A percentile compares a stretch with the other conserved stretches of the same genome.
Evolutionary conservation across 352 stramenopile genomes (phyloP).

Genomic region (Phytophthora pini): DNA sequence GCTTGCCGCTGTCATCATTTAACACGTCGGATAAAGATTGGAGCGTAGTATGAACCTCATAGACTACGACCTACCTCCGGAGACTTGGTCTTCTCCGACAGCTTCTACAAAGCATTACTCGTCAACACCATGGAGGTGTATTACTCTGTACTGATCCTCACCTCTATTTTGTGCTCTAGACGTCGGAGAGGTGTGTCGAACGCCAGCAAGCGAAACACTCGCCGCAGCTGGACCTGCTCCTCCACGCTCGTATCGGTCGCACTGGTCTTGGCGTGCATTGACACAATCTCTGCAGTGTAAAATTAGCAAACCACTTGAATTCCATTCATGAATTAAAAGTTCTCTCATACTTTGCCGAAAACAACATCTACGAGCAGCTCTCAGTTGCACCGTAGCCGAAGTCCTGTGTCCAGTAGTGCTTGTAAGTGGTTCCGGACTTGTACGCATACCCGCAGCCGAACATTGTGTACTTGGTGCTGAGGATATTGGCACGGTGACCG

Average conservation of each 20-base stretch:
- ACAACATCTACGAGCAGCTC: not conserved
- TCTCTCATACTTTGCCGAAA: not conserved
- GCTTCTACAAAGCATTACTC: conserved; percentile 34
- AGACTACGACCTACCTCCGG: conserved; percentile 14
- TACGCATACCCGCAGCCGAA: conserved; percentile 39
- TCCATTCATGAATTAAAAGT: not conserved
- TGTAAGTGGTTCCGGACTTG: conserved; percentile 27
- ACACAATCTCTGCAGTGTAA: not conserved
- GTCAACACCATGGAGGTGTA: not conserved
- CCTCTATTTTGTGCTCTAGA: conserved; percentile 70
- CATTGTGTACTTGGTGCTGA: conserved; percentile 35
- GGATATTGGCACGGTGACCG: conserved; percentile 32
- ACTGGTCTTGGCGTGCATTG: conserved; percentile 34
- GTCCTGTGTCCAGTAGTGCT: conserved; percentile 60
- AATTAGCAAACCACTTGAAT: not conserved
- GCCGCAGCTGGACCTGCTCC: conserved; percentile 77
- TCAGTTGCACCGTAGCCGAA: conserved; percentile 31
- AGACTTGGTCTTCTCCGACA: conserved; percentile 46
- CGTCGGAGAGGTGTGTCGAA: conserved; percentile 71
- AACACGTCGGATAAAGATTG: not conserved
- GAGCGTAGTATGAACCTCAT: not conserved
- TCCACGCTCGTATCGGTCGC: conserved; percentile 58
- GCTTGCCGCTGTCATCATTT: conserved; percentile 20
- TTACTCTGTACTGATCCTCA: conserved; percentile 12
- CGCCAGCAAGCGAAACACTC: conserved; percentile 72